phyloP scores from a whole-genome alignment of 371 early-diverging fungal species.

The Apophysomyces variabilis region DNA sequence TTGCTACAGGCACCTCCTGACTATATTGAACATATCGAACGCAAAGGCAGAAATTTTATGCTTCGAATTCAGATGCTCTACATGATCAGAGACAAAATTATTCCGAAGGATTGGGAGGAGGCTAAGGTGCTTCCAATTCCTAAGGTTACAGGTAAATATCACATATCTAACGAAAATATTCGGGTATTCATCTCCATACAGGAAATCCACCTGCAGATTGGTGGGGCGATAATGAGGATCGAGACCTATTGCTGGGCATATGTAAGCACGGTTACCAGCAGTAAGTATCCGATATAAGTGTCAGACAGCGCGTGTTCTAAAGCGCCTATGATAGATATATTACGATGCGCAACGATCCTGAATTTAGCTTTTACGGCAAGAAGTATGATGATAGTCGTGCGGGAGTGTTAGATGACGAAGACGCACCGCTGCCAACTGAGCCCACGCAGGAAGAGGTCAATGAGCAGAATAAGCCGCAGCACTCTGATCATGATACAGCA shows the following conservation, averaged over 20 bases:
- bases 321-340: conserved; percentile 28
- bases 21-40: conserved; percentile 73
- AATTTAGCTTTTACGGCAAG: conserved; percentile 69
- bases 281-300: conserved; percentile 11
- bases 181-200: not conserved
- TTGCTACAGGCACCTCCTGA: conserved; percentile 72
- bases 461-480: conserved; percentile 20
- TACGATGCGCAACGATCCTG: conserved; percentile 70
- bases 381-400: conserved; percentile 58
- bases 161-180: not conserved
- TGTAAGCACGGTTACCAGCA: conserved; percentile 84
- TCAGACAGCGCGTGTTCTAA: not conserved
- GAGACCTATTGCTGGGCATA: conserved; percentile 81
- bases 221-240: conserved; percentile 88
- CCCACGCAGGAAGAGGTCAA: conserved; percentile 20
- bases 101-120: conserved; percentile 54
- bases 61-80: conserved; percentile 78
- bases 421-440: conserved; percentile 15
- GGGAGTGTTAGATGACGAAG: conserved; percentile 40
- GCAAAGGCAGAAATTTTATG: conserved; percentile 71
- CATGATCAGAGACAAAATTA: conserved; percentile 69
- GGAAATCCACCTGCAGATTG: conserved; percentile 69
- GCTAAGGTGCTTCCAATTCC: conserved; percentile 57
- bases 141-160: conserved; percentile 47
- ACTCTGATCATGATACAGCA: conserved; percentile 16